These are phyloP conservation scores for Penicillium brevicompactum DNA, from an alignment of 2,329 filamentous ascomycete species.

Conservation along the genomic window DNA sequence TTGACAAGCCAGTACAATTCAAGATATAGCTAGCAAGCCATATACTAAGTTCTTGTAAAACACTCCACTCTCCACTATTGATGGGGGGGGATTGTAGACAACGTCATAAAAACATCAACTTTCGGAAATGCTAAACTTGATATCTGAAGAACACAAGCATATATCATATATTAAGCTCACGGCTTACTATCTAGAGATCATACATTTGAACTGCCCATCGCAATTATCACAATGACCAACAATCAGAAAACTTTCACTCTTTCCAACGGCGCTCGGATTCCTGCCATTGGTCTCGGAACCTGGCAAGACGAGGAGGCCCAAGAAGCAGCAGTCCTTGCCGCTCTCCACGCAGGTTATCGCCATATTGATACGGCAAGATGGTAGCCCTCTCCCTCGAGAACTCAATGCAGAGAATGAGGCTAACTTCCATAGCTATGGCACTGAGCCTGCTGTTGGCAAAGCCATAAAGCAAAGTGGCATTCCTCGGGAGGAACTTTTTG, in stretches of 20 bases:
- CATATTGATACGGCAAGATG: constrained; percentile 57
- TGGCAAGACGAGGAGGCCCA: constrained; percentile 57
- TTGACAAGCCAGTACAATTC: no score
- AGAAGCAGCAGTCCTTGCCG: constrained; percentile 51
- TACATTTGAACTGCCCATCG: background rate
- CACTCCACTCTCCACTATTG: no score
- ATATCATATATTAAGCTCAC: no score
- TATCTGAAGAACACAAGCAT: no score
- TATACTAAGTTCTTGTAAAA: no score
- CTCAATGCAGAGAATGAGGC: background rate
- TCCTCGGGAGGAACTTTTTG: constrained; percentile 65
- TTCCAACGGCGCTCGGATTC: constrained; percentile 51
- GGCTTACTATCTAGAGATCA: no score
- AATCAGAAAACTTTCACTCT: constrained; percentile 38
- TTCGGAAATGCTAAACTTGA: no score
- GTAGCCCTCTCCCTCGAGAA: constrained; percentile 26
- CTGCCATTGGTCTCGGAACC: constrained; percentile 55
- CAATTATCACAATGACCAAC: background rate
- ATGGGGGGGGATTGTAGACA: no score
- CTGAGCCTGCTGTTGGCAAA: constrained; percentile 66
- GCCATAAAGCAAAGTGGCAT: constrained; percentile 66
- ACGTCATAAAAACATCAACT: no score
- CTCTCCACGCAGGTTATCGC: constrained; percentile 54
- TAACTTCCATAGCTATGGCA: constrained; percentile 53
- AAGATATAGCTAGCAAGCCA: no score